Evolutionary conservation across 2,329 filamentous ascomycete genomes (phyloP), one percentile per base, ranked within the genome.

Genomic region (Trichoderma arundinaceum): DNA sequence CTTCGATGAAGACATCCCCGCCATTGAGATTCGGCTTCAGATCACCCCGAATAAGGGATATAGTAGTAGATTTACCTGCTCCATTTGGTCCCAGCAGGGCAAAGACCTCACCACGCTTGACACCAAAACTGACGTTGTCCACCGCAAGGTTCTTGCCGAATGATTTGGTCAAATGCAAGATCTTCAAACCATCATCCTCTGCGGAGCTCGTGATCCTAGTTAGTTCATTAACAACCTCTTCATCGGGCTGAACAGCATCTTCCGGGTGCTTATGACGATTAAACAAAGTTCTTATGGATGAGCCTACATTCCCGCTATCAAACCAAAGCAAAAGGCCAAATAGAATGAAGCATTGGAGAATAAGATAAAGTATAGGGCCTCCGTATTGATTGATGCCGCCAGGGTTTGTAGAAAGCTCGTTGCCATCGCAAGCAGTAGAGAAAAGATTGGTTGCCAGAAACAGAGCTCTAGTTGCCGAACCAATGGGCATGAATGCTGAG

Each of bases 31-130:
- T 88, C 0, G 93, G 92, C 59, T 88, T 87, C 33, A 94, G 84
- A 72, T 97, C 94, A n/a, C 94, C 94, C 68, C 94, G 87, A 69
- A 98, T 92, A 49, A 97, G 82, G 1, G 90, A 92, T 71, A 97
- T 96, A 0, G 91, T 96, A 0, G 93, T 96, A 0, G 90, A 92
- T 73, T 97, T 97, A 65, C 94, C 94, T 1, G 94, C 94, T 28
- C 94, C 93, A 73, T 97, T 97, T 15, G 94, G 93, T 0, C 94
- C 94, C 1, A 98, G 84, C 0, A 97, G 83, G 0, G 93, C 93
- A 77, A 96, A 97, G 0, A 96, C 91, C 74, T 97, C 90, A 57
- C 91, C 90, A 56, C 86, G 87, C 15, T 86, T 85, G 38, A 97
- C 90, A 17, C 90, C 90, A 72, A 97, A 97, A 0, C 90, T 92